Conservation (phyloP, 2,329 filamentous ascomycete genomes). For the Ophiostoma angusticollis region DNA sequence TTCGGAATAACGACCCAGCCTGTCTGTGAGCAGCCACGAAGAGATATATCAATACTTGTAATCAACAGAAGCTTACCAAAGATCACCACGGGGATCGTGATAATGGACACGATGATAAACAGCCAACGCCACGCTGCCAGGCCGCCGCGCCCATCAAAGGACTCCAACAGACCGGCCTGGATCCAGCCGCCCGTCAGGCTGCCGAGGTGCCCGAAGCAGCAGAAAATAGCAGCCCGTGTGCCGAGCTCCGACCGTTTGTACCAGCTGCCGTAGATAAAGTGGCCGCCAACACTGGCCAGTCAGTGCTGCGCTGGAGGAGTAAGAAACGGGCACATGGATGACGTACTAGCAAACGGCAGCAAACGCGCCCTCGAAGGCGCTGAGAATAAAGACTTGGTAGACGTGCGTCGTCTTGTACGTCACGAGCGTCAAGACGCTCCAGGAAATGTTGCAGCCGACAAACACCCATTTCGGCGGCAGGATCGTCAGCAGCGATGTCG, state of each 20-base stretch:
- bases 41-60: no score
- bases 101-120: conserved; percentile 10
- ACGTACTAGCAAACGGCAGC: no score
- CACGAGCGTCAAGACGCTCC: conserved; percentile 22
- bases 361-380: conserved; percentile 46
- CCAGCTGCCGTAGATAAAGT: conserved; percentile 45
- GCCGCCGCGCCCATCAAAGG: conserved; percentile 3
- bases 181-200: conserved; percentile 11
- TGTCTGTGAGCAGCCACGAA: no score
- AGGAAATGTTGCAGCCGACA: conserved; percentile 3
- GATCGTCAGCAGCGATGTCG: conserved; percentile 21
- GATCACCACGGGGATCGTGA: no score
- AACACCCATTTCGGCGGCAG: no score
- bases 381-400: conserved; percentile 38
- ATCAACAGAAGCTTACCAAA: no score
- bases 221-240: conserved; percentile 6
- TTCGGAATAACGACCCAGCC: no score
- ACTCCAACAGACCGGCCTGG: conserved; percentile 5
- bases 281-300: no score
- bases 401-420: conserved; percentile 18
- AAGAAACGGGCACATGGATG: no score
- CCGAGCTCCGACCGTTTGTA: conserved; percentile 8
- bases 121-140: conserved; percentile 9
- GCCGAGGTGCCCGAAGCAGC: conserved; percentile 6
- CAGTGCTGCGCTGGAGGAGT: no score